A percentile compares a stretch with the other conserved stretches of the same genome.
Evolutionary conservation across 257 asterid species (phyloP).

Genomic region (Echites panduratus): DNA sequence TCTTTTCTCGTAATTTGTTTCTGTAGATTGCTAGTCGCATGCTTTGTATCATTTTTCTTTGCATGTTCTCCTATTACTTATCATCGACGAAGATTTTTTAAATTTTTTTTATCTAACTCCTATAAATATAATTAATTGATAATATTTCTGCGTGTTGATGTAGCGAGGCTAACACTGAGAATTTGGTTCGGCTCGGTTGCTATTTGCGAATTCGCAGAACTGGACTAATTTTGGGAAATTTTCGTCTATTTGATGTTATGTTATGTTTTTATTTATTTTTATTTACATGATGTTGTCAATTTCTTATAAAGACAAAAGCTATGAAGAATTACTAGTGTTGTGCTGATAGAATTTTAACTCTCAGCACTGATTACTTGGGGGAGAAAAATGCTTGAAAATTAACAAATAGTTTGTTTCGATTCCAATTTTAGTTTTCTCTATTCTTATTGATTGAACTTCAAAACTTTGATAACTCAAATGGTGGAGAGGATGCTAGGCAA

Average conservation of each 20-base stretch:
- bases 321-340: background rate
- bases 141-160: no score
- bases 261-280: no score
- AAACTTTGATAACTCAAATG: no score
- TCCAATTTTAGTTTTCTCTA: no score
- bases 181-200: background rate
- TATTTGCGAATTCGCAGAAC: background rate
- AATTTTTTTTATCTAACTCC: background rate
- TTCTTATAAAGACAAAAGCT: background rate
- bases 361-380: background rate
- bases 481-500: background rate
- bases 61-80: background rate
- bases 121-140: no score
- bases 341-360: background rate
- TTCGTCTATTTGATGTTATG: background rate
- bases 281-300: background rate
- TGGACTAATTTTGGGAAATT: background rate
- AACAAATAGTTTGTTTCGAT: no score
- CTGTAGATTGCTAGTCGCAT: background rate
- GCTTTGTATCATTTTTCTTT: background rate
- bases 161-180: no score
- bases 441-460: no score
- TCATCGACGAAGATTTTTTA: background rate
- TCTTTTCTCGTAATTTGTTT: background rate
- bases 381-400: no score